A percentile compares a stretch with the other conserved stretches of the same genome.
Conservation (phyloP, 2,329 filamentous ascomycete genomes). For the Cladophialophora carrionii region DNA sequence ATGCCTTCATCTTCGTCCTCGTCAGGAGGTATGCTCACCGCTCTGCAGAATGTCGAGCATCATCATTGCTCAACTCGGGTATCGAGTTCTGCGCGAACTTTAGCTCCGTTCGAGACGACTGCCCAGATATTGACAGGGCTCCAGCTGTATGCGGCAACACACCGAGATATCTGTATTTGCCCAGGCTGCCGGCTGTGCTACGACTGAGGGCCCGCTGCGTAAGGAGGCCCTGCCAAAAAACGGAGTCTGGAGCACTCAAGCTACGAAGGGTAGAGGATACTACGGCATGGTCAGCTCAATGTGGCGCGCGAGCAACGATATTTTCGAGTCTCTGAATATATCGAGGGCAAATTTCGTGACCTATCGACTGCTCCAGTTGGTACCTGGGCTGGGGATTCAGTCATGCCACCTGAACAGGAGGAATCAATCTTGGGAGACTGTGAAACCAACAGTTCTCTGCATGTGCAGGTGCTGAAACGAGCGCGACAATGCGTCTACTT, state of each 20-base stretch:
- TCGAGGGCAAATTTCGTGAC: neutral
- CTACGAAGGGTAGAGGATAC: neutral
- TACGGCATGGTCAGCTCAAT: neutral
- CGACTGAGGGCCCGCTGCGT: neutral
- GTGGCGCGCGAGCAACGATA: neutral
- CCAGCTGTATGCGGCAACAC: neutral
- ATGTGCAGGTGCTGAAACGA: too few species aligned
- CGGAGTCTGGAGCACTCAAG: neutral
- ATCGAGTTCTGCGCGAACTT: neutral
- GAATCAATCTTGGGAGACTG: too few species aligned
- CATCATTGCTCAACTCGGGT: neutral
- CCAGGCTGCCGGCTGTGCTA: neutral
- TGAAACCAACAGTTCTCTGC: too few species aligned
- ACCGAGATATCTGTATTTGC: neutral
- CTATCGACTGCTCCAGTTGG: neutral
- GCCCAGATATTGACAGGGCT: neutral
- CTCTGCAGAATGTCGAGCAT: neutral
- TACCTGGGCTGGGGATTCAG: neutral
- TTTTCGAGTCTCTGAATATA: neutral
- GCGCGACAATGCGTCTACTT: too few species aligned
- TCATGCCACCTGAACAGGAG: neutral
- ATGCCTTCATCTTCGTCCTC: neutral
- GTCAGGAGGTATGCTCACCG: conserved; percentile 1
- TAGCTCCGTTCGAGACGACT: neutral
- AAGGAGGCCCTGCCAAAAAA: neutral